Percentiles rank a stretch among this genome's conserved stretches.
Evolutionary conservation across 2,329 filamentous ascomycete genomes (phyloP).

Genomic region (Paecilomyces niveus): DNA sequence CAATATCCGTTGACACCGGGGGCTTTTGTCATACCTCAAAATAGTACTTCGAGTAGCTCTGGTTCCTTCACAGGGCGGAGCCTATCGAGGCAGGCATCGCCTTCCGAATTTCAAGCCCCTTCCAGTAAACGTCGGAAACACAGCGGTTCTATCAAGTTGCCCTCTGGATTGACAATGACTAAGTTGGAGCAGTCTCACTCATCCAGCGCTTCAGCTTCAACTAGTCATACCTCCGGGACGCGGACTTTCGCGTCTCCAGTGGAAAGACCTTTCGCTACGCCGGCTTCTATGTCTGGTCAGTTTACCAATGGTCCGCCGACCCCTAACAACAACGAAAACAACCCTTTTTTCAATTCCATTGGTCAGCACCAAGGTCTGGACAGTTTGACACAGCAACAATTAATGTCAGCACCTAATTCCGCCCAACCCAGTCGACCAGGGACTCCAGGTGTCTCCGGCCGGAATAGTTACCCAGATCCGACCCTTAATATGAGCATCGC

Average conservation of each 20-base stretch:
- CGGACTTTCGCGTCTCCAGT: conserved; percentile 28
- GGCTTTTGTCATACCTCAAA: conserved; percentile 31
- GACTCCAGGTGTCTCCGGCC: conserved; percentile 52
- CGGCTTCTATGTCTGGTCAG: conserved; percentile 35
- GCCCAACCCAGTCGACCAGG: conserved; percentile 70
- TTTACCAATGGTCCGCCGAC: conserved; percentile 59
- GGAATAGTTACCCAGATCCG: conserved; percentile 35
- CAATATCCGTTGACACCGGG: conserved; percentile 33
- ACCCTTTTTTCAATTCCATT: conserved; percentile 49
- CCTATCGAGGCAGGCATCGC: conserved; percentile 68
- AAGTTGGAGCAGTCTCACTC: conserved; percentile 57
- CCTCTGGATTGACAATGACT: conserved; percentile 73
- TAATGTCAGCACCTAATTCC: conserved; percentile 67
- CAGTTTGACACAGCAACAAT: conserved; percentile 53
- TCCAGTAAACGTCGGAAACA: conserved; percentile 76
- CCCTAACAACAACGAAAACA: conserved; percentile 58
- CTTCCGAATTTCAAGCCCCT: conserved; percentile 57
- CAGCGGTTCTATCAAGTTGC: conserved; percentile 61
- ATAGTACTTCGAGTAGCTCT: conserved; percentile 33
- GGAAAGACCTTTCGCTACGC: conserved; percentile 42
- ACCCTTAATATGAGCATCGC: conserved; percentile 20
- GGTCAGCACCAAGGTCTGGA: conserved; percentile 60
- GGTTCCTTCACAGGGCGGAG: conserved; percentile 52
- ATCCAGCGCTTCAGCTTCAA: conserved; percentile 28
- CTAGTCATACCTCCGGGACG: conserved; percentile 33